Evolutionary conservation across 2,329 filamentous ascomycete genomes (phyloP), one percentile per base, ranked within the genome.

Genomic region (Coccinonectria pachysandricola): DNA sequence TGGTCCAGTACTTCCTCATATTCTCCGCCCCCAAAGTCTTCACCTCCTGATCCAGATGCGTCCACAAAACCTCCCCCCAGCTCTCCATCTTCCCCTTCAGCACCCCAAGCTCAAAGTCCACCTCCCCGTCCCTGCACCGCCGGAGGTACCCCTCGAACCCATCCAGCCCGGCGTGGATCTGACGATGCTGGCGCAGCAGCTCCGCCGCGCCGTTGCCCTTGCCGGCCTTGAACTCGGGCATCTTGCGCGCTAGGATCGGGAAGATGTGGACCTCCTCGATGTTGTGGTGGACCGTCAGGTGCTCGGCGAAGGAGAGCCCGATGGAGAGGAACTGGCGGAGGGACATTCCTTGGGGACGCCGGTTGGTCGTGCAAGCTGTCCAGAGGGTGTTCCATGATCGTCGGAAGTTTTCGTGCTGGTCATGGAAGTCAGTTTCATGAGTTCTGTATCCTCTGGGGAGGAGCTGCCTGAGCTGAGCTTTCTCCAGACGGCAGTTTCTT

Each of bases 231-330:
- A 93, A 93, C 39, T 81, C 77, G 5, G 81, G 75, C 84, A 92
- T 92, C 40, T 74, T 76, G 42, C 60, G 62, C 8, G 80, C 84
- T 2, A 94, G 68, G 1, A 77, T 48, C 2, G 86, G 87, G 53
- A 93, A 94, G 20, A 94, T 64, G 50, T 85, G 72, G 15, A 63
- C 57, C 54, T 95, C 86, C 53, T 94, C 87, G 45, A 93, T 88
- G 31, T 59, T 62, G 59, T 94, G 87, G 57, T 94, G 86, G 31
- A 71, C 56, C 7, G 72, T 68, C n/a, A 94, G 71, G 31, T 79
- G 69, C 10, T 66, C 64, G 39, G 71, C 68, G 50, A 94, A 85
- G 24, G 74, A 60, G n/a, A 83, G 61, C 16, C 78, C 82, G 14
- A 67, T 60, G 40, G 62, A 52, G 40, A 92, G 59, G 53, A 91